Percentiles rank a stretch among this genome's conserved stretches.
These are phyloP conservation scores for Ambrosiella beaveri DNA, from an alignment of 2,329 filamentous ascomycete species.

Conservation along the genomic window DNA sequence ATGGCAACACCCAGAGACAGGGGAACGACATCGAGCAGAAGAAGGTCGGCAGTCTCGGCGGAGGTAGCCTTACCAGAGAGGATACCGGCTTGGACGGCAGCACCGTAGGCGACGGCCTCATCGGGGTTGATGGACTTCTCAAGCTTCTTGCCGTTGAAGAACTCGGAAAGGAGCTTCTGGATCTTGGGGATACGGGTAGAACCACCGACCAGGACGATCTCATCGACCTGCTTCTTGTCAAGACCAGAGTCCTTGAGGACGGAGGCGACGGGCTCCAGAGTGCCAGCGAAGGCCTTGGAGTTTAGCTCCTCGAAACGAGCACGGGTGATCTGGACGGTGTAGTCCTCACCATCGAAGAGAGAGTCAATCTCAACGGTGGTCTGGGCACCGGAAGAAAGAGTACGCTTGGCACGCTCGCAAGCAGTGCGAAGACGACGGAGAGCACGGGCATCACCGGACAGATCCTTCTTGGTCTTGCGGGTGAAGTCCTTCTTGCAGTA, in stretches of 20 bases:
- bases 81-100: constrained; percentile 96
- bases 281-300: constrained; percentile 84
- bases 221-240: constrained; percentile 83
- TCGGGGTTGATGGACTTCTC: constrained; percentile 99
- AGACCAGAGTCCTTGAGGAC: constrained; percentile 84
- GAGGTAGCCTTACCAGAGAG: constrained; percentile 95
- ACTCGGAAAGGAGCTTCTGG: constrained; percentile 97
- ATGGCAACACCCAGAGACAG: constrained; percentile 97
- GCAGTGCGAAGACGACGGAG: constrained; percentile 91
- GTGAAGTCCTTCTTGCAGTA: constrained; percentile 95
- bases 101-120: constrained; percentile 97
- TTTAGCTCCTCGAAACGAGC: constrained; percentile 98
- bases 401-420: constrained; percentile 99
- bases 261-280: constrained; percentile 87
- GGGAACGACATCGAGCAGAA: constrained; percentile 89
- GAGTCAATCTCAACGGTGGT: constrained; percentile 98
- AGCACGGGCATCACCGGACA: constrained; percentile 72
- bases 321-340: constrained; percentile 93
- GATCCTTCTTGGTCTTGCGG: constrained; percentile 62
- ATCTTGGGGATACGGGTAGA: constrained; percentile 98
- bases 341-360: constrained; percentile 94
- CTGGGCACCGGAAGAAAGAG: constrained; percentile 90
- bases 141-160: constrained; percentile 99
- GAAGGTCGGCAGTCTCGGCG: constrained; percentile 81
- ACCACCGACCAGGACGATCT: constrained; percentile 97